Conservation (phyloP, 441 rosid genomes). For the Theobroma grandiflorum region DNA sequence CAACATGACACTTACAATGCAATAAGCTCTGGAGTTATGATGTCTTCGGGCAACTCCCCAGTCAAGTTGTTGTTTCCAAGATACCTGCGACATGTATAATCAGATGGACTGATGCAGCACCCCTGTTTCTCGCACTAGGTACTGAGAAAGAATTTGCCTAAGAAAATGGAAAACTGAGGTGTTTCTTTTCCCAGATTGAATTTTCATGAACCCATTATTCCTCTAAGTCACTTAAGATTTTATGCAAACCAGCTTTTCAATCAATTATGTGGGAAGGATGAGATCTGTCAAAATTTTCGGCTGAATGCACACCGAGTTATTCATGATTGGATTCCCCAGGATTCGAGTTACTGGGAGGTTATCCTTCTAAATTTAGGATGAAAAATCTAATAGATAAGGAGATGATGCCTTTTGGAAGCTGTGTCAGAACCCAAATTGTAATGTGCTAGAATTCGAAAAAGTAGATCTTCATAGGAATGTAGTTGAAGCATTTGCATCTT, state of each 20-base stretch:
- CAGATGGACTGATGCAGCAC: conserved; percentile 19
- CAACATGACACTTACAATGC: conserved; percentile 50
- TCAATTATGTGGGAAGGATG: neutral
- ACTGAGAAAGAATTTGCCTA: neutral
- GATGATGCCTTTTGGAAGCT: neutral
- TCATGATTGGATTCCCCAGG: neutral
- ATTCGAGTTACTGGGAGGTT: no score
- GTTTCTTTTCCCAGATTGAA: neutral
- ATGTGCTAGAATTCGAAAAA: no score
- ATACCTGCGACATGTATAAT: conserved; percentile 42
- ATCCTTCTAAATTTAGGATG: neutral
- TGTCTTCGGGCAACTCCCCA: conserved; percentile 52
- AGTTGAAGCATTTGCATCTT: no score
- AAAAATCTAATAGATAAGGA: neutral
- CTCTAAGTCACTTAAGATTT: neutral
- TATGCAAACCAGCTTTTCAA: neutral
- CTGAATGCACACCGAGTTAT: neutral
- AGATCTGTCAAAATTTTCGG: neutral
- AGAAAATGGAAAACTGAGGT: neutral
- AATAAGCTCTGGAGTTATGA: conserved; percentile 41
- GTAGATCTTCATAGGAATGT: neutral
- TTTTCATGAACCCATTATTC: neutral
- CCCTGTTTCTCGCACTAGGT: neutral
- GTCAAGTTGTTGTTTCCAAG: conserved; percentile 59
- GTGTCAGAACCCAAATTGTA: neutral